Base-by-base conservation (phyloP, 129 eudicot species). In the Cynara cardunculus region DNA sequence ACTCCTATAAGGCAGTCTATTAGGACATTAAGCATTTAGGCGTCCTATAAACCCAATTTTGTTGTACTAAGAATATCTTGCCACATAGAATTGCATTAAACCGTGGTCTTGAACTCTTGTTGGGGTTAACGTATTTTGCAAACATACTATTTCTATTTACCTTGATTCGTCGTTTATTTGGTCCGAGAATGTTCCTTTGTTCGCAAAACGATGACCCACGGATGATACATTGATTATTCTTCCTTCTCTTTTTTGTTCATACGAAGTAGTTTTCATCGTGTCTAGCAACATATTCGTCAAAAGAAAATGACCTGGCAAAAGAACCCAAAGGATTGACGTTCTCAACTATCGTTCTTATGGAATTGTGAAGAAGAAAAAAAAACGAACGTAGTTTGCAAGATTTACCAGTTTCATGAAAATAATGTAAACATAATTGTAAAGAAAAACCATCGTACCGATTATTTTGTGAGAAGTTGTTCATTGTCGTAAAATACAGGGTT, bases 251-350 rank as follows among this genome's bases (percentile, higher is more conserved):
- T 68, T 62, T 9, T 77, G 78, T 62, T 85, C 81, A 22, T 16
- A 9, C 0, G 87, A 77, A 75, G 87, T 85, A 19, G 22, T 62
- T 39, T 81, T 85, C 86, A 85, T 85, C 25, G 74, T 78, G 44
- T 85, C 88, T 35, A 85, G 37, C 77, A 85, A 76, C 73, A 71
- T 34, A 76, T 85, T 85, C 39, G 82, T 80, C 87, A 85, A 85
- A 64, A 80, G 79, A 72, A 80, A 85, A 75, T 80, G 82, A 31
- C 87, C 87, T 84, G 69, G 18, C 26, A 68, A 75, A 49, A 75
- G 1, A 30, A 4, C 44, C 21, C 41, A 19, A 61, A 27, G 59
- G 65, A 65, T 21, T 66, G 28, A 7, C 13, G 24, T 25, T 69
- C 46, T 78, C 25, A 78, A 27, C 27, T 25, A 14, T 2, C 4